A percentile compares a stretch with the other conserved stretches of the same genome.
phyloP scores from a whole-genome alignment of 257 asterid genomes.

The Ajuga chamaepitys region DNA sequence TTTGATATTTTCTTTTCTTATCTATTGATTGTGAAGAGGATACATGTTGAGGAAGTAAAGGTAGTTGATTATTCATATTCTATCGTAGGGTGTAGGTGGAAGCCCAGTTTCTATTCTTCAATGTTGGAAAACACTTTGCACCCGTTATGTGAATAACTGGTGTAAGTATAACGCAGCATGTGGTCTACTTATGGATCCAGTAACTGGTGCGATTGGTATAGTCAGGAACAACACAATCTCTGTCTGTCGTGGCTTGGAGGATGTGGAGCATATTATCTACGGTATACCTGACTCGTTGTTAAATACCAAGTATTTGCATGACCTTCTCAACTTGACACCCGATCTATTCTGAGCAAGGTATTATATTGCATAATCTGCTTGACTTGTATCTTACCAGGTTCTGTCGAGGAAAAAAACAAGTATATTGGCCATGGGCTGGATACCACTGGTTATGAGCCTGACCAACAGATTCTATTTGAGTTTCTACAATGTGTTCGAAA shows the following conservation, averaged over 20 bases:
- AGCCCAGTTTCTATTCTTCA: conserved; percentile 62
- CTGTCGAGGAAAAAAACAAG: conserved; percentile 42
- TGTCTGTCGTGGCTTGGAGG: conserved; percentile 74
- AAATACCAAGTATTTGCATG: conserved; percentile 15
- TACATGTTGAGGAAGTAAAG: conserved; percentile 4
- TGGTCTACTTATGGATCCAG: conserved; percentile 73
- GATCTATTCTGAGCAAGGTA: conserved; percentile 9
- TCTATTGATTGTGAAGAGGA: conserved; percentile 14
- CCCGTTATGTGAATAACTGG: conserved; percentile 68
- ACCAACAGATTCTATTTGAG: conserved; percentile 51
- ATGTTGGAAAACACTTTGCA: conserved; percentile 66
- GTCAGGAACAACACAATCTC: conserved; percentile 70
- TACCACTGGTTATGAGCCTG: conserved; percentile 41
- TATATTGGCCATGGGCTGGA: conserved; percentile 26
- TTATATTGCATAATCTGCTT: conserved; percentile 14
- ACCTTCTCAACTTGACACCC: conserved; percentile 7
- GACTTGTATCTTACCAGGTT: conserved; percentile 38
- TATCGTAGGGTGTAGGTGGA: conserved; percentile 56
- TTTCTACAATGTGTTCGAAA: conserved; percentile 55
- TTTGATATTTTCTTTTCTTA: background rate
- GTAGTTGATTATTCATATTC: conserved; percentile 20
- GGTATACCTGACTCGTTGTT: conserved; percentile 37
- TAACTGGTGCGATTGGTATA: conserved; percentile 68
- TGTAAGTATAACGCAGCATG: conserved; percentile 58
- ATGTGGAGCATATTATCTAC: conserved; percentile 58